These are phyloP conservation scores for Lobosporangium transversale DNA, from an alignment of 192 early-diverging fungal species.

Conservation along the genomic window DNA sequence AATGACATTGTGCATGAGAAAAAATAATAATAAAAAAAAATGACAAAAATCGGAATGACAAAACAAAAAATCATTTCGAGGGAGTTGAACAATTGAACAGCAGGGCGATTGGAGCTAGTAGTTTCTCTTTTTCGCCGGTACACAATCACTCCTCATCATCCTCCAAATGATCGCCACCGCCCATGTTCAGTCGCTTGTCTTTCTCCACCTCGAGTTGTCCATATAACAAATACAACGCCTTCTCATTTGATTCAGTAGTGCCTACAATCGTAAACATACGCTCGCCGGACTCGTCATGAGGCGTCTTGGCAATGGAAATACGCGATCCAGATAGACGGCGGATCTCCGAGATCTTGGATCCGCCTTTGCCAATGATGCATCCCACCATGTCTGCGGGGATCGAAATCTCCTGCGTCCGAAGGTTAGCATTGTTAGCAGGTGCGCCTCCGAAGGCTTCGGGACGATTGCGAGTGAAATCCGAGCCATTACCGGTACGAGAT, in stretches of 20 bases:
- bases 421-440: constrained; percentile 52
- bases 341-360: constrained; percentile 84
- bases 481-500: constrained; percentile 66
- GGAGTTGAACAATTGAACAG: too few species aligned
- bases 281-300: constrained; percentile 82
- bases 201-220: constrained; percentile 90
- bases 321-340: constrained; percentile 82
- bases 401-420: constrained; percentile 86
- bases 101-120: too few species aligned
- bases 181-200: constrained; percentile 72
- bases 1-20: neutral
- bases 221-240: constrained; percentile 92
- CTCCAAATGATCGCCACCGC: constrained; percentile 47
- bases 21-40: neutral
- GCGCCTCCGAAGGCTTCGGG: constrained; percentile 32
- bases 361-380: constrained; percentile 96
- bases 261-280: constrained; percentile 94
- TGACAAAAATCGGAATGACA: neutral
- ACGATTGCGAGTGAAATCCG: constrained; percentile 58
- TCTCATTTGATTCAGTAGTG: constrained; percentile 85
- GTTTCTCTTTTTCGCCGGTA: too few species aligned
- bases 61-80: too few species aligned
- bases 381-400: constrained; percentile 97
- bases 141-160: constrained; percentile 49
- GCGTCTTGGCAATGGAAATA: constrained; percentile 90